These are phyloP conservation scores for Yamadazyma pseudoaaseri DNA, from an alignment of 1,139 yeast genomes.

Conservation along the genomic window DNA sequence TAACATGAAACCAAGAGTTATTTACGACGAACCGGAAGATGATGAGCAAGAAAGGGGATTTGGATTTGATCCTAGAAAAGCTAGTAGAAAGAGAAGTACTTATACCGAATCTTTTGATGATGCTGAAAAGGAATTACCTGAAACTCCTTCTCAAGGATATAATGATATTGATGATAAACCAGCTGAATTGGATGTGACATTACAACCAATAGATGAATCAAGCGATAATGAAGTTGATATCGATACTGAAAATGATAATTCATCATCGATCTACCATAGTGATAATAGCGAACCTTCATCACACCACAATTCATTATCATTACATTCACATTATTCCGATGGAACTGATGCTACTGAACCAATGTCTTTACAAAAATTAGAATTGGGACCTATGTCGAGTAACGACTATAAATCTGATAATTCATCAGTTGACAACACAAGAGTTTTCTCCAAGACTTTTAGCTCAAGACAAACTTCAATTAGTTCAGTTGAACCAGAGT, in stretches of 20 bases:
- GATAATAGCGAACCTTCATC: slow-evolving; percentile 28
- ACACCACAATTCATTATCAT: slow-evolving; percentile 42
- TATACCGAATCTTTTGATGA: slow-evolving; percentile 4
- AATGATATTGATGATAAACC: slow-evolving; percentile 14
- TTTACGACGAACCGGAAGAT: slow-evolving; percentile 21
- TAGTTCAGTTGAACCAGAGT: slow-evolving; percentile 18
- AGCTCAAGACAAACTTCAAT: slow-evolving; percentile 17
- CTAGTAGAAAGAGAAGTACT: slow-evolving; percentile 11
- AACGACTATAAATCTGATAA: slow-evolving; percentile 12
- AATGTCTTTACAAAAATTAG: slow-evolving; percentile 15
- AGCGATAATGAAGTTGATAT: slow-evolving; percentile 25
- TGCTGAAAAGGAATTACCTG: slow-evolving; percentile 5
- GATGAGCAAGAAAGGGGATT: slow-evolving; percentile 15
- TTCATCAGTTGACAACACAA: slow-evolving; percentile 10
- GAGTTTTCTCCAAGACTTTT: slow-evolving; percentile 13
- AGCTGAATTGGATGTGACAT: slow-evolving; percentile 17
- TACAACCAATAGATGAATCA: slow-evolving; percentile 41
- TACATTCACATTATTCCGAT: slow-evolving; percentile 37
- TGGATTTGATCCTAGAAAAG: slow-evolving; percentile 25
- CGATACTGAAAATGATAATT: slow-evolving; percentile 23
- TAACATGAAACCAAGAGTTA: slow-evolving; percentile 15
- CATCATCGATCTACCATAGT: slow-evolving; percentile 37
- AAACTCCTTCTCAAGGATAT: slow-evolving; percentile 3
- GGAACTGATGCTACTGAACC: slow-evolving; percentile 19
- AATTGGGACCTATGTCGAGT: slow-evolving; percentile 13